Evolutionary conservation across 352 stramenopile genomes (phyloP), one percentile per base, ranked within the genome.

Genomic region (Phytophthora litchii): DNA sequence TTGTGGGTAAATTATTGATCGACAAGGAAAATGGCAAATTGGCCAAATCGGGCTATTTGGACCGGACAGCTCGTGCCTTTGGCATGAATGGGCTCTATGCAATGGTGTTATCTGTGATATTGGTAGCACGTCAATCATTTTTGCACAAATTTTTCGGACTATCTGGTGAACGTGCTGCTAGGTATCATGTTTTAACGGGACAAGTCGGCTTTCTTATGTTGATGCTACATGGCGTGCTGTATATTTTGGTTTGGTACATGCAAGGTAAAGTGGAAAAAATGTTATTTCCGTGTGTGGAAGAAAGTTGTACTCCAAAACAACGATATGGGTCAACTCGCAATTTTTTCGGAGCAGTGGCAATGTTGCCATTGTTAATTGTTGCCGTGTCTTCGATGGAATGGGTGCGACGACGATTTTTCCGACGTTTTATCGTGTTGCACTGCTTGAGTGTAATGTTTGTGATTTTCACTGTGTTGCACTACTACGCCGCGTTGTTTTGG

Each of bases 71-170:
- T 3, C 65, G 78, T n/a, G 69, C 76, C 0, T 70, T 91, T 12
- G 83, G 83, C 27, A 88, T 89, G 78, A 92, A 91, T 54, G 83
- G 75, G 8, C 68, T 86, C 7, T 86, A 84, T 23, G 53, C 71
- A 3, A 58, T 84, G 54, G 52, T 89, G 17, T 44, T 87, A 20
- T 89, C 81, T 8, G 66, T 91, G 25, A 43, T 88, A 23, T 72
- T 92, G 20, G 75, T 92, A 20, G 61, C 79, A 7, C 63, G 81
- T 21, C 60, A 76, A 49, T 92, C 83, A 2, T 92, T 92, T 43
- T 46, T 89, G 17, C 79, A 91, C 64, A 58, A 86, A 31, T 69
- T 79, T 46, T 60, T 89, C 12, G 48, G 62, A 0, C 48, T 92
- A 3, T 90, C 83, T 2, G 73, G 65, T 36, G 80, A 92, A 53